A percentile compares a stretch with the other conserved stretches of the same genome.
phyloP scores from a whole-genome alignment of 495 filamentous ascomycete species.

The Jackrogersella multiformis region DNA sequence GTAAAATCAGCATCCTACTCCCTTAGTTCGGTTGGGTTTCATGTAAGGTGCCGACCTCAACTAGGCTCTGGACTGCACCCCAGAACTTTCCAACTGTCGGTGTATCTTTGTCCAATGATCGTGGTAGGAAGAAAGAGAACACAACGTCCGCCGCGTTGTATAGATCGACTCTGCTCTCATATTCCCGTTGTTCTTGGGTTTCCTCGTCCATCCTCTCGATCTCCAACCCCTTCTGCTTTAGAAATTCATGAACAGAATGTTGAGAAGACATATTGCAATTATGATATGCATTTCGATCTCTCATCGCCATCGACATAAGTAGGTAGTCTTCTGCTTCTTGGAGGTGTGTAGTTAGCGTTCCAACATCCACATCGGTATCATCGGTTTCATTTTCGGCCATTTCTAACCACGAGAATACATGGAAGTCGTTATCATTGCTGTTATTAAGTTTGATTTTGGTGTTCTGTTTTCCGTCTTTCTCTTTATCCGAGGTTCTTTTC shows the following conservation, averaged over 20 bases:
- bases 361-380: neutral
- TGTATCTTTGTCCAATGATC: constrained; percentile 9
- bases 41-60: constrained; percentile 34
- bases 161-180: constrained; percentile 43
- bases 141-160: constrained; percentile 46
- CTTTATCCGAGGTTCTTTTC: neutral
- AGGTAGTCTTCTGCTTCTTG: constrained; percentile 31
- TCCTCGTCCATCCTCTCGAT: constrained; percentile 26
- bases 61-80: constrained; percentile 44
- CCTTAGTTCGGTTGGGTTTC: neutral
- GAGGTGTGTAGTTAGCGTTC: constrained; percentile 20
- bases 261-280: constrained; percentile 23
- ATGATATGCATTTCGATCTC: constrained; percentile 30
- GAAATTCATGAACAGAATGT: constrained; percentile 14
- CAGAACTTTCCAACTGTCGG: constrained; percentile 49
- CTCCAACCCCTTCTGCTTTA: constrained; percentile 12
- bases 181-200: constrained; percentile 18
- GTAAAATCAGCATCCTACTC: neutral
- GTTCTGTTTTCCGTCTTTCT: neutral
- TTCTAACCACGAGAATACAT: constrained; percentile 42
- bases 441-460: neutral
- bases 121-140: constrained; percentile 51
- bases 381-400: constrained; percentile 4
- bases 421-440: constrained; percentile 20
- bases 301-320: constrained; percentile 22